phyloP scores from a whole-genome alignment of 257 asterid species.

The Solanum sparsipilum region DNA sequence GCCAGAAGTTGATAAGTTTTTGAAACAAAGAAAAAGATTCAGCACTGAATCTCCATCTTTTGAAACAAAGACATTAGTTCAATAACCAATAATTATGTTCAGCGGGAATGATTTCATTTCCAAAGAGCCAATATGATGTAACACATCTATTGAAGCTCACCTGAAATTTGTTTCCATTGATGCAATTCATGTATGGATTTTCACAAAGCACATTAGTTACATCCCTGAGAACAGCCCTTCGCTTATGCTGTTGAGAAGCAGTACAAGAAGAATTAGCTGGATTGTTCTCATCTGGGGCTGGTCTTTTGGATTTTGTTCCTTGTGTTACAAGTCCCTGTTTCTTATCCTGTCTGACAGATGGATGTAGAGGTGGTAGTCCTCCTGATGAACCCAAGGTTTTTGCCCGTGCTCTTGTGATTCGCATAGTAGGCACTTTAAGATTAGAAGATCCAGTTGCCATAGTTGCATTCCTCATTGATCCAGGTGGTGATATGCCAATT shows the following conservation, averaged over 20 bases:
- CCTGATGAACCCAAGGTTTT: conserved; percentile 45
- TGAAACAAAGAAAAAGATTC: neutral
- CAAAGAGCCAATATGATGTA: neutral
- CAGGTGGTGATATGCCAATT: conserved; percentile 19
- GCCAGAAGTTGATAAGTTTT: neutral
- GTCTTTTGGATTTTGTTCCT: conserved; percentile 51
- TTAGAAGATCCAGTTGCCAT: conserved; percentile 48
- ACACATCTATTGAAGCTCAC: conserved; percentile 12
- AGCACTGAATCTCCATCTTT: neutral
- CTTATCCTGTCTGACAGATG: conserved; percentile 37
- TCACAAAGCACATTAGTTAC: conserved; percentile 58
- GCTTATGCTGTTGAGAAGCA: conserved; percentile 42
- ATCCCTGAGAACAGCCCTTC: conserved; percentile 74
- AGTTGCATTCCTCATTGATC: conserved; percentile 27
- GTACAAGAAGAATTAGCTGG: conserved; percentile 9
- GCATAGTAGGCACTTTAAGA: conserved; percentile 27
- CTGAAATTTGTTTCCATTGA: conserved; percentile 37
- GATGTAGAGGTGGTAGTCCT: conserved; percentile 65
- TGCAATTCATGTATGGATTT: conserved; percentile 36
- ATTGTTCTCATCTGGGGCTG: conserved; percentile 37
- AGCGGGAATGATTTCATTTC: neutral
- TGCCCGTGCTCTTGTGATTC: conserved; percentile 77
- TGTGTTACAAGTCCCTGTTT: conserved; percentile 29
- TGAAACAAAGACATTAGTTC: neutral
- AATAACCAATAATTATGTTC: neutral